A percentile compares a stretch with the other conserved stretches of the same genome.
These are phyloP conservation scores for Pythium pyrilobum DNA, from an alignment of 352 stramenopile genomes.

Conservation along the genomic window DNA sequence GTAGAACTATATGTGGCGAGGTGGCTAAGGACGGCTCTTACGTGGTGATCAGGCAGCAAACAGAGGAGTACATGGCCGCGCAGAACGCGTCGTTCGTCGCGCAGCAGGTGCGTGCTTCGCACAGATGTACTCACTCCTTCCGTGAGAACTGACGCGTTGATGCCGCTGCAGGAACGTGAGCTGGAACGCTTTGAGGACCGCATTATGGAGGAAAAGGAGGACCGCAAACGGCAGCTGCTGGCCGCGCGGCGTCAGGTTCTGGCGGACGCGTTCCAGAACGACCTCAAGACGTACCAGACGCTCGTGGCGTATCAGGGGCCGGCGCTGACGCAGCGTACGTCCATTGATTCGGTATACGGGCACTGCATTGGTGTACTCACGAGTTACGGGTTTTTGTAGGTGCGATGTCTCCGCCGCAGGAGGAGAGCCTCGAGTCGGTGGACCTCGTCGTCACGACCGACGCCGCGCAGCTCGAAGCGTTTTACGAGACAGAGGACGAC, in stretches of 20 bases:
- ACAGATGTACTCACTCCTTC: too few relatives aligned
- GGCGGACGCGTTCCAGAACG: constrained; percentile 61
- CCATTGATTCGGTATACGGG: neutral
- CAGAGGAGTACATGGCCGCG: constrained; percentile 62
- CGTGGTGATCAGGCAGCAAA: constrained; percentile 36
- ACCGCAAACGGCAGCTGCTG: constrained; percentile 46
- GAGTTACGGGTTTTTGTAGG: constrained; percentile 1
- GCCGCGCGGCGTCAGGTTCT: constrained; percentile 51
- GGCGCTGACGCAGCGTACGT: constrained; percentile 7
- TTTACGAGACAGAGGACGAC: constrained; percentile 65
- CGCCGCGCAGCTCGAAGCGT: constrained; percentile 52
- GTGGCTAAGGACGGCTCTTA: neutral
- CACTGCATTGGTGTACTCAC: neutral
- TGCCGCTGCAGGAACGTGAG: constrained; percentile 61
- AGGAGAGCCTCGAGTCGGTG: constrained; percentile 63
- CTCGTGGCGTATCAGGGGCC: constrained; percentile 51
- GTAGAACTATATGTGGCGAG: too few relatives aligned
- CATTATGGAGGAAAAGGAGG: constrained; percentile 64
- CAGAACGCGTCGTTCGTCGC: constrained; percentile 71
- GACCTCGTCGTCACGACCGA: constrained; percentile 67
- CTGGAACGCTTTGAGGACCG: constrained; percentile 63
- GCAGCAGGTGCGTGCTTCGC: constrained; percentile 24
- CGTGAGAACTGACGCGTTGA: neutral
- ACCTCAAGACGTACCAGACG: constrained; percentile 78
- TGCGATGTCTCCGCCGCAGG: neutral